These are phyloP conservation scores for Boeremia lycopersici DNA, from an alignment of 2,329 filamentous ascomycete genomes.

Conservation along the genomic window DNA sequence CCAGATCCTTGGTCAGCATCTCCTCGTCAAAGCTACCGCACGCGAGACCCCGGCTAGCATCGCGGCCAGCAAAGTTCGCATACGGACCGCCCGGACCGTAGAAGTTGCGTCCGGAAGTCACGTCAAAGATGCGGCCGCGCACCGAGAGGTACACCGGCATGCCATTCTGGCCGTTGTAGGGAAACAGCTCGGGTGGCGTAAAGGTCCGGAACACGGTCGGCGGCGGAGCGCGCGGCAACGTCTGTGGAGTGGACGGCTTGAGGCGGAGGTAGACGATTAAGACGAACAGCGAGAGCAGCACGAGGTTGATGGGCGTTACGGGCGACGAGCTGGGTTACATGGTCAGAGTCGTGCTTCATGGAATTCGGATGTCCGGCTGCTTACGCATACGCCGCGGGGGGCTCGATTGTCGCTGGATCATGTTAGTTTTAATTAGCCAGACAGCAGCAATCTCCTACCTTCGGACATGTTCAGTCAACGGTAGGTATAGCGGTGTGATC, in stretches of 20 bases:
- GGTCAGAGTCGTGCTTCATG: slow-evolving; percentile 21
- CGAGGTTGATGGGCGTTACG: slow-evolving; percentile 65
- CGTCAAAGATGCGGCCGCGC: slow-evolving; percentile 89
- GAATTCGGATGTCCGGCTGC: slow-evolving; percentile 21
- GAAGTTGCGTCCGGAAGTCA: slow-evolving; percentile 84
- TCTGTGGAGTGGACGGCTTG: slow-evolving; percentile 58
- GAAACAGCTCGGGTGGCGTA: slow-evolving; percentile 80
- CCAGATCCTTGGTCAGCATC: slow-evolving; percentile 74
- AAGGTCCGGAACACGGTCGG: slow-evolving; percentile 88
- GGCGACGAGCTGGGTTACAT: slow-evolving; percentile 55
- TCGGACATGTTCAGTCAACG: slow-evolving; percentile 6
- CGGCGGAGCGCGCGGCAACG: slow-evolving; percentile 62
- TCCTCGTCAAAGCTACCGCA: slow-evolving; percentile 23
- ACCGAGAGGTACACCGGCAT: slow-evolving; percentile 88
- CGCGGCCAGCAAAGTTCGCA: slow-evolving; percentile 91
- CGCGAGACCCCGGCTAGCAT: slow-evolving; percentile 79
- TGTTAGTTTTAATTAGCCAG: background rate
- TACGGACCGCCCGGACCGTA: slow-evolving; percentile 96
- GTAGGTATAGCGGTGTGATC: slow-evolving; percentile 11
- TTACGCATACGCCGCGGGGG: slow-evolving; percentile 53
- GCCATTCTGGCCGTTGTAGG: slow-evolving; percentile 78
- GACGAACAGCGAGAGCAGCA: slow-evolving; percentile 64
- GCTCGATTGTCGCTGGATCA: slow-evolving; percentile 26
- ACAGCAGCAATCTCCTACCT: slow-evolving; percentile 5
- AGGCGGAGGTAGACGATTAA: slow-evolving; percentile 65